These are phyloP conservation scores for Collybiopsis luxurians DNA, from an alignment of 768 basidiomycete species.

Conservation along the genomic window DNA sequence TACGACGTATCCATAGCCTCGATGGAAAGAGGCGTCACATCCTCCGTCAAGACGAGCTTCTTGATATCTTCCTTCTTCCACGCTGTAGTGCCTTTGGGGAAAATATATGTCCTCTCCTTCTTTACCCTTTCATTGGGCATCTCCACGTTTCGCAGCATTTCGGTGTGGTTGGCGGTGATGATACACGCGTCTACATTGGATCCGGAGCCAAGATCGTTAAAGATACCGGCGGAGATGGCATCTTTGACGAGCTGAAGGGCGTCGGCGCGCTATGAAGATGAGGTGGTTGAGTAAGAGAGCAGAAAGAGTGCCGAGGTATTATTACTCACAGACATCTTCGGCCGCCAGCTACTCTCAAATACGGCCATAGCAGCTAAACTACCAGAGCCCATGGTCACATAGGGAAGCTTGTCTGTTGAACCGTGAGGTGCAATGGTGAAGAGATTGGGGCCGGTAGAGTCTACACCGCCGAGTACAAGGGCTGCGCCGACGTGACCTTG, in stretches of 20 bases:
- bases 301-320: neutral
- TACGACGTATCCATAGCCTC: conserved; percentile 86
- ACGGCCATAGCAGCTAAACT: conserved; percentile 98
- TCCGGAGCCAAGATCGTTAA: conserved; percentile 98
- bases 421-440: conserved; percentile 97
- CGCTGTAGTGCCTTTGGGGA: conserved; percentile 85
- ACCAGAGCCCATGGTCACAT: conserved; percentile 98
- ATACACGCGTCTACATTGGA: conserved; percentile 98
- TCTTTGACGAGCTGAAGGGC: conserved; percentile 81
- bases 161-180: conserved; percentile 82
- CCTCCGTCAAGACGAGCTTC: conserved; percentile 70
- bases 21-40: conserved; percentile 50
- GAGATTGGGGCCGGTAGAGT: conserved; percentile 88
- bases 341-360: conserved; percentile 84
- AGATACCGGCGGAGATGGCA: conserved; percentile 94
- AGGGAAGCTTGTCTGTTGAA: conserved; percentile 97
- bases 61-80: conserved; percentile 82
- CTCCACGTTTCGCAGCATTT: conserved; percentile 92
- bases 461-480: conserved; percentile 96
- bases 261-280: conserved; percentile 56
- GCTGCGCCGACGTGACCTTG: conserved; percentile 95
- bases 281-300: neutral
- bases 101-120: conserved; percentile 72
- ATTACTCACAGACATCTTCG: conserved; percentile 70
- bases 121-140: conserved; percentile 84